Conservation (phyloP, 495 filamentous ascomycete genomes). For the Haplographium delicatum region DNA sequence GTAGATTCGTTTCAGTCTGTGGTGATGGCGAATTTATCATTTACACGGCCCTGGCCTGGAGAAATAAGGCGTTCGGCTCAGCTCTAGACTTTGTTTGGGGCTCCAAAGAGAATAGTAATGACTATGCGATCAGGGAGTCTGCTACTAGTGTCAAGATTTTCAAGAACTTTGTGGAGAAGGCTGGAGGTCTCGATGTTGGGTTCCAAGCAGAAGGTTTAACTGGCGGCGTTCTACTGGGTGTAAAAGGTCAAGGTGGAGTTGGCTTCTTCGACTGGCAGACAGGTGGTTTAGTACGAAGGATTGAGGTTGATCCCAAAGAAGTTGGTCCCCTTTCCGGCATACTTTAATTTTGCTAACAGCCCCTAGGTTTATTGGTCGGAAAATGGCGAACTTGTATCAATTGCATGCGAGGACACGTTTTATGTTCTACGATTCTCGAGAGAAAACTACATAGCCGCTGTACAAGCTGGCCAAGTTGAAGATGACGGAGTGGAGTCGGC, state of each 20-base stretch:
- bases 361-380: conserved; percentile 96
- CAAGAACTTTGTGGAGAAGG: conserved; percentile 95
- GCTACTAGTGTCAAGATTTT: conserved; percentile 91
- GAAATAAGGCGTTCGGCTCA: conserved; percentile 95
- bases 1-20: conserved; percentile 93
- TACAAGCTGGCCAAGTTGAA: conserved; percentile 76
- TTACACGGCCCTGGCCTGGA: conserved; percentile 94
- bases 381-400: conserved; percentile 83
- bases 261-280: conserved; percentile 96
- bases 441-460: conserved; percentile 76
- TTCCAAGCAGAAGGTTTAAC: conserved; percentile 92
- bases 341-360: conserved; percentile 14
- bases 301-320: conserved; percentile 87
- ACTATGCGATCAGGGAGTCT: conserved; percentile 95
- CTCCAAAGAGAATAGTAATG: conserved; percentile 95
- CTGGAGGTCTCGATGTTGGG: conserved; percentile 83
- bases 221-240: conserved; percentile 88
- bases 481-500: conserved; percentile 98
- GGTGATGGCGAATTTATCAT: conserved; percentile 98
- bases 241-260: conserved; percentile 89
- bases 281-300: conserved; percentile 81
- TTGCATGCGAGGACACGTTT: conserved; percentile 93
- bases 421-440: conserved; percentile 89
- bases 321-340: conserved; percentile 37
- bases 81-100: conserved; percentile 97